Base-by-base conservation (phyloP, 495 filamentous ascomycete species). In the Tuber indicum region DNA sequence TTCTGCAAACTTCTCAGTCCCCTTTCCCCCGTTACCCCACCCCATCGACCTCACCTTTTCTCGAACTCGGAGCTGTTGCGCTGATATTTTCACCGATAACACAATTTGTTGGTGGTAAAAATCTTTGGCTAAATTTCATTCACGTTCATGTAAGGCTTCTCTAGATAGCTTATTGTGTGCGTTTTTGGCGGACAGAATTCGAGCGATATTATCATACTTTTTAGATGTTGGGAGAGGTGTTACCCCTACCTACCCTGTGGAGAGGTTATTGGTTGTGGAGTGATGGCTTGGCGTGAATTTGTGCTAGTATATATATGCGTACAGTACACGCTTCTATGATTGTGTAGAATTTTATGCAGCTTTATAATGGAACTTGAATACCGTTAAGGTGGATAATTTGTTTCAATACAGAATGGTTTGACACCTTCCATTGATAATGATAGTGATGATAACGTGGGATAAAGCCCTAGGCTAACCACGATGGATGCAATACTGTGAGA, bases 81-180 rank as follows among this genome's bases (percentile, higher is more conserved):
- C 58, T 32, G 58, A 36, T 66, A 66, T 66, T 66, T 66, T 36
- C 26, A 66, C 58, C 58, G 58, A 66, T 66, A 66, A 36, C 58
- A 62, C 58, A 66, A 32, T 66, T 66, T 36, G 26, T 66, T 36
- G 36, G 26, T 66, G 58, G 26, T 66, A 66, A 66, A 66, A 66
- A 66, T 36, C n/a, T 32, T 66, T 66, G 58, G 58, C 58, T 66
- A 36, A 66, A 66, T 66, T 66, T 66, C 58, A 36, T 66, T 36
- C 5, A 36, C 58, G 58, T 66, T 16, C 58, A 66, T 66, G 58
- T 66, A 66, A 66, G 58, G 58, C 58, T 66, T 32, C 58, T 66
- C 58, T 66, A 66, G 58, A 66, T 36, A 66, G 58, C 58, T 66
- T 66, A 66, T 66, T 66, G 58, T 66, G 58, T 66, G 58, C 58